Conservation (phyloP, 1,284 basidiomycete species). For the Polyporus tsugae region DNA sequence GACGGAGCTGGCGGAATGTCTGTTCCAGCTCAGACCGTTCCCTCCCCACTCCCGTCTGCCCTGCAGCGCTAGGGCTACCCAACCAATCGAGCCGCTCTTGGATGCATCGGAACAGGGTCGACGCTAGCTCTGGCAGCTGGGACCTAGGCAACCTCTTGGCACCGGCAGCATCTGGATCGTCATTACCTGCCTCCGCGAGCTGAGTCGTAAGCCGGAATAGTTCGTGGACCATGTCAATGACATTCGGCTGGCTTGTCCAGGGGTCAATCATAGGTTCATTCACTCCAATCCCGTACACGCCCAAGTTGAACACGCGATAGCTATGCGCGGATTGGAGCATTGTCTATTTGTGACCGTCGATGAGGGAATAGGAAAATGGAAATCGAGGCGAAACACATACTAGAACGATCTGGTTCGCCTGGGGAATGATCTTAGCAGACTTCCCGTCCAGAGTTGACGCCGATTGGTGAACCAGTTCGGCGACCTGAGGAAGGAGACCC, state of each 20-base stretch:
- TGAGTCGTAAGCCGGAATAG: constrained; percentile 78
- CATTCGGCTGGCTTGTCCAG: constrained; percentile 81
- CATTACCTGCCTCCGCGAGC: constrained; percentile 50
- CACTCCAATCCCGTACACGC: constrained; percentile 80
- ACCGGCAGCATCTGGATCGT: constrained; percentile 35
- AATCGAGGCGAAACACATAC: constrained; percentile 50
- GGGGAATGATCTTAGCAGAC: constrained; percentile 59
- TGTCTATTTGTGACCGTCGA: constrained; percentile 52
- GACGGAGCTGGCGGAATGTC: constrained; percentile 73
- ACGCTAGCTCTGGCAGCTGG: constrained; percentile 80
- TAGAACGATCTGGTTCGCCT: constrained; percentile 78
- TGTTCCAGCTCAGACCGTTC: constrained; percentile 68
- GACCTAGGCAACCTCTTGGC: constrained; percentile 50
- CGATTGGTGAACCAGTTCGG: constrained; percentile 53
- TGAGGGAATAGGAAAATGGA: not conserved
- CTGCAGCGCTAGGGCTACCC: constrained; percentile 55
- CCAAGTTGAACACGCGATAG: constrained; percentile 76
- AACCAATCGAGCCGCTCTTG: constrained; percentile 80
- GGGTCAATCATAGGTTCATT: constrained; percentile 69
- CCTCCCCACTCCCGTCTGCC: constrained; percentile 53
- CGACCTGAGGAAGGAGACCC: constrained; percentile 60
- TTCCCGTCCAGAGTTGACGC: constrained; percentile 50
- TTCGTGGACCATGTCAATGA: constrained; percentile 76
- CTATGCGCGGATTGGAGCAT: constrained; percentile 77
- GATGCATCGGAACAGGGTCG: constrained; percentile 73